These are phyloP conservation scores for Salvia sclarea DNA, from an alignment of 305 asterid genomes.

Conservation along the genomic window DNA sequence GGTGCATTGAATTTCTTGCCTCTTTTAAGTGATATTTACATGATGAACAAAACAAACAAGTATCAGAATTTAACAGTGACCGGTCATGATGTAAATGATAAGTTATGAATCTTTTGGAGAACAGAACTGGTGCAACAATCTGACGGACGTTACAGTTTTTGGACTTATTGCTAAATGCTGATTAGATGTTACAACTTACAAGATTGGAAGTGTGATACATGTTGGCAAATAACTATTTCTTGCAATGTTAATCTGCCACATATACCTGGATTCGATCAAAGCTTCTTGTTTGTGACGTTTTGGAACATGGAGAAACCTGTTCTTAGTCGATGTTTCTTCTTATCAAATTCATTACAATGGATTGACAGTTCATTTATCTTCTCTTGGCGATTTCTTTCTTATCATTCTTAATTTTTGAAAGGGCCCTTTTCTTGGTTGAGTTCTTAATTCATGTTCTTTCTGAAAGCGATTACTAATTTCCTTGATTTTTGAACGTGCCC, in stretches of 20 bases:
- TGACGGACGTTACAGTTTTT: background rate
- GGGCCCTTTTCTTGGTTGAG: background rate
- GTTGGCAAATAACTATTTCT: background rate
- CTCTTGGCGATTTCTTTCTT: background rate
- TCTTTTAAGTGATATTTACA: conserved; percentile 5
- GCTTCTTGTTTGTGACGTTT: background rate
- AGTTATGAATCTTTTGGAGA: background rate
- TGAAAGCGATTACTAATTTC: background rate
- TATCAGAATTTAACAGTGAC: conserved; percentile 4
- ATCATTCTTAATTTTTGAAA: background rate
- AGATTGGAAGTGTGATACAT: conserved; percentile 10
- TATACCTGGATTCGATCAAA: background rate
- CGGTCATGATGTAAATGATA: background rate
- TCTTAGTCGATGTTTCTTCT: background rate
- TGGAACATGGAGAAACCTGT: background rate
- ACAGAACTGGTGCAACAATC: background rate
- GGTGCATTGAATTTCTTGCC: background rate
- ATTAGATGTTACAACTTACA: background rate
- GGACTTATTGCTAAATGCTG: background rate
- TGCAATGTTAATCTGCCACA: background rate
- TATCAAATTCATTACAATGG: background rate
- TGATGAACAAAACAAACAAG: conserved; percentile 2
- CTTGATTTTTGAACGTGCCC: background rate
- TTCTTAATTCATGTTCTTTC: conserved; percentile 16
- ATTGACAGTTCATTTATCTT: background rate